Evolutionary conservation across 108 stramenopile genomes (phyloP), one percentile per base, ranked within the genome.

Genomic region (Parietichytrium sp.): DNA sequence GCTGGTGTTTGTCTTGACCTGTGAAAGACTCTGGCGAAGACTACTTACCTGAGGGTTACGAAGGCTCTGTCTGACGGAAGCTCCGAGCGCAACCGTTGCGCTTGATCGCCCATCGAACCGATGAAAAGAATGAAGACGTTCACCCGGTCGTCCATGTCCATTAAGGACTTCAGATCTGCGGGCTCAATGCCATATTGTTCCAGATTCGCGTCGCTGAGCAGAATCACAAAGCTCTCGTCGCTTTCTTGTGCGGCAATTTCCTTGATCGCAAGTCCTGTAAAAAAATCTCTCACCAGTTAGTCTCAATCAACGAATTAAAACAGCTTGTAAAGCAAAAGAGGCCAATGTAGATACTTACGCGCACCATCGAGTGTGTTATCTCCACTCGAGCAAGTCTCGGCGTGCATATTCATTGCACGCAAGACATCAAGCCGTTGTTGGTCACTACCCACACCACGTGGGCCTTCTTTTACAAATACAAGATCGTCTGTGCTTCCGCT

Each of bases 341-440:
- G n/a, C n/a, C n/a, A n/a, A n/a, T n/a, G n/a, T n/a, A n/a, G n/a
- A n/a, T n/a, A n/a, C n/a, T n/a, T n/a, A 42, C 83, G 80, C 7
- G 94, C 91, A 16, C 93, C 93, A 55, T 93, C 92, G 26, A 95
- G 53, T 4, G 96, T 96, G 49, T 88, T 86, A 50, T 96, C 96
- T 10, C 96, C 94, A 3, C 89, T 84, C 45, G 79, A 83, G 20
- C 89, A 90, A 82, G 92, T 95, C 84, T 96, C 94, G 52, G 93
- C 87, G 79, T 96, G 93, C 49, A 94, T 94, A n/a, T 93, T 86
- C 88, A 95, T 94, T 1, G 80, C 45, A 77, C 94, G 86, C 29
- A 96, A 85, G 15, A 96, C 86, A 79, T 83, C 84, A 49, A 95
- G 51, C 33, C 90, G 89, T 29, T 86, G 85, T 8, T 83, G 87